phyloP scores from a whole-genome alignment of 2,329 filamentous ascomycete species.

The Biscogniauxia marginata region DNA sequence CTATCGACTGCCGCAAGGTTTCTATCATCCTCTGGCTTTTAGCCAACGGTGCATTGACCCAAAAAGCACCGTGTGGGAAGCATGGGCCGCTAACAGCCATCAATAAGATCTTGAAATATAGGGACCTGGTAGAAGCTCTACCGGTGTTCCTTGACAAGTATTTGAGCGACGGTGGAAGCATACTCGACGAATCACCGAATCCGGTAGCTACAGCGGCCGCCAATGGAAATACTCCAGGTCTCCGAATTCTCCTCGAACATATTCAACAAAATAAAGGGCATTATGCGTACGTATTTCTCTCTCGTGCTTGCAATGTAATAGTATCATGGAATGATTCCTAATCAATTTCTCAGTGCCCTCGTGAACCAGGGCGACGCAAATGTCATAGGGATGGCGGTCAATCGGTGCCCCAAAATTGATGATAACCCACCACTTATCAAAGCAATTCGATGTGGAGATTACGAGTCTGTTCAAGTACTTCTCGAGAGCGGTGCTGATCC shows the following conservation, averaged over 20 bases:
- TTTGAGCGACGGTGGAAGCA: neutral
- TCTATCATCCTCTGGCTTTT: constrained; percentile 1
- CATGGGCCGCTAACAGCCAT: neutral
- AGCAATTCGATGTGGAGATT: neutral
- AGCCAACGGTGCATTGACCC: neutral
- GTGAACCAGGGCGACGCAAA: neutral
- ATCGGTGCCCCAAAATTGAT: neutral
- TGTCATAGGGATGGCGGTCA: neutral
- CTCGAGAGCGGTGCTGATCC: constrained; percentile 1
- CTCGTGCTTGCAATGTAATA: too few species aligned
- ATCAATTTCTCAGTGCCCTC: neutral
- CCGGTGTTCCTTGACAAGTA: neutral
- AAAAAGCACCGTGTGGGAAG: neutral
- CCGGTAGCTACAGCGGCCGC: neutral
- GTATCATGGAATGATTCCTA: too few species aligned
- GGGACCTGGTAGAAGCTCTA: neutral
- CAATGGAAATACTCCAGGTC: neutral
- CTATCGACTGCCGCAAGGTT: neutral
- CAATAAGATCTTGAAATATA: neutral
- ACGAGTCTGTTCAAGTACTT: neutral
- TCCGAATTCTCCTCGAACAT: constrained; percentile 3
- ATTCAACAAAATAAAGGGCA: neutral
- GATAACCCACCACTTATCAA: neutral
- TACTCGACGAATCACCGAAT: neutral
- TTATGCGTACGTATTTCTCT: constrained; percentile 6